Percentiles rank a stretch among this genome's conserved stretches.
These are phyloP conservation scores for Hymenoscyphus albidus DNA, from an alignment of 2,329 filamentous ascomycete species.

Conservation along the genomic window DNA sequence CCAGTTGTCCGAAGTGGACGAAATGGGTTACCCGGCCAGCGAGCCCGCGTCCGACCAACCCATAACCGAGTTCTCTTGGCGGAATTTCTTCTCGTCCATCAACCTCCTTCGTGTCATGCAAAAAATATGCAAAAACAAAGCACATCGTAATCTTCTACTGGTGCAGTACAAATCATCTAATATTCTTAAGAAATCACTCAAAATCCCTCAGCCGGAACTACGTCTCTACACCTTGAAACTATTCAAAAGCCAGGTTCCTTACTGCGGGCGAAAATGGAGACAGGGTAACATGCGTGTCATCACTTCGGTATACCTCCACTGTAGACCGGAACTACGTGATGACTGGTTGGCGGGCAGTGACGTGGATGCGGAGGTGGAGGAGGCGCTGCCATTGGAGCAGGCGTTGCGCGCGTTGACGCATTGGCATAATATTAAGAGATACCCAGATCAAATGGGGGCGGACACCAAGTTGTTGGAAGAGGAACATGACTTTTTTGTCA, in stretches of 20 bases:
- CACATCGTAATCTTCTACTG: constrained; percentile 87
- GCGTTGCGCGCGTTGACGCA: constrained; percentile 84
- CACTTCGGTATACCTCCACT: constrained; percentile 92
- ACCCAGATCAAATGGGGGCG: constrained; percentile 71
- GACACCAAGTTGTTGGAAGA: constrained; percentile 56
- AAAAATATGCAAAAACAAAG: constrained; percentile 94
- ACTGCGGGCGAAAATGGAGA: constrained; percentile 96
- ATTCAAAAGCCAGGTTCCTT: constrained; percentile 98
- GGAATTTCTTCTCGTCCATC: constrained; percentile 92
- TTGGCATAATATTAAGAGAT: constrained; percentile 85
- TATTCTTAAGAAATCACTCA: constrained; percentile 86
- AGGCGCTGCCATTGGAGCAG: constrained; percentile 87
- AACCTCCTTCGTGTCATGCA: constrained; percentile 96
- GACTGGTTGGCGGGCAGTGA: constrained; percentile 92
- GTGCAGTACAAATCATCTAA: constrained; percentile 94
- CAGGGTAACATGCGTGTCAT: constrained; percentile 99
- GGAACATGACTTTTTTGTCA: constrained; percentile 74
- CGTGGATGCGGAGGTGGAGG: constrained; percentile 89
- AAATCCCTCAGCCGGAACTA: constrained; percentile 81
- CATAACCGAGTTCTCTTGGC: constrained; percentile 86
- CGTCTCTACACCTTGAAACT: constrained; percentile 94
- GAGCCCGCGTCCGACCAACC: constrained; percentile 60
- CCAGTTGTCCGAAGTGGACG: constrained; percentile 64
- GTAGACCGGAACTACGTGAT: constrained; percentile 84
- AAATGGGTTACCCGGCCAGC: constrained; percentile 75